Evolutionary conservation across 345 rosid species (phyloP).

Genomic region (Pugionium cornutum): DNA sequence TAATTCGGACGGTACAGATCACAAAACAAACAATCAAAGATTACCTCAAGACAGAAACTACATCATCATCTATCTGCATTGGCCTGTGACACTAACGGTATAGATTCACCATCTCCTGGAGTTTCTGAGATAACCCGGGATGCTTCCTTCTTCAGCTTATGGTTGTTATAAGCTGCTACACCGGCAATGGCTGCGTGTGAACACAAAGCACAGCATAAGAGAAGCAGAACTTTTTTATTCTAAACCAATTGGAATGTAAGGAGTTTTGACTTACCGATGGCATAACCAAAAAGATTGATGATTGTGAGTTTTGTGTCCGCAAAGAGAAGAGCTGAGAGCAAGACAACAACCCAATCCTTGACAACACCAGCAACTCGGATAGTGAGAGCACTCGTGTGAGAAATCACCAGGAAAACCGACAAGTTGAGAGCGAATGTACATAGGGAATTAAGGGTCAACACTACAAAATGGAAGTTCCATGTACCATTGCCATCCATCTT

Average conservation of each 20-base stretch:
- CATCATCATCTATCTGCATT: constrained; percentile 38
- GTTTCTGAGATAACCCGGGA: constrained; percentile 44
- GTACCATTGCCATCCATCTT: constrained; percentile 79
- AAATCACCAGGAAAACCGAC: constrained; percentile 93
- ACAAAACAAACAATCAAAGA: constrained; percentile 31
- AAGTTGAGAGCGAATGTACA: constrained; percentile 97
- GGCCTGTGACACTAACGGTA: constrained; percentile 45
- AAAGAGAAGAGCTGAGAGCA: constrained; percentile 84
- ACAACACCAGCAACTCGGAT: constrained; percentile 99
- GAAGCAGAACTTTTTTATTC: neutral
- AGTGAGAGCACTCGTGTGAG: constrained; percentile 96
- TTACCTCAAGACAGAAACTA: constrained; percentile 35
- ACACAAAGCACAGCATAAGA: constrained; percentile 6
- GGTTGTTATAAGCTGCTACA: constrained; percentile 94
- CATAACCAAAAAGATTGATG: constrained; percentile 85
- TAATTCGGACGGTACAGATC: constrained; percentile 27
- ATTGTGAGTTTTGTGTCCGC: constrained; percentile 90
- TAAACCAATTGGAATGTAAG: neutral
- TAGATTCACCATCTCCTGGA: constrained; percentile 45
- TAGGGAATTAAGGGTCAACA: constrained; percentile 73
- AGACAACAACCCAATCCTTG: constrained; percentile 98
- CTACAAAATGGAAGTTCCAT: constrained; percentile 68
- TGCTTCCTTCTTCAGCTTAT: constrained; percentile 86
- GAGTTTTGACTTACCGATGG: constrained; percentile 59
- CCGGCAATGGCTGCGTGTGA: constrained; percentile 75